A percentile compares a stretch with the other conserved stretches of the same genome.
These are phyloP conservation scores for Russula dissimulans DNA, from an alignment of 768 basidiomycete genomes.

Conservation along the genomic window DNA sequence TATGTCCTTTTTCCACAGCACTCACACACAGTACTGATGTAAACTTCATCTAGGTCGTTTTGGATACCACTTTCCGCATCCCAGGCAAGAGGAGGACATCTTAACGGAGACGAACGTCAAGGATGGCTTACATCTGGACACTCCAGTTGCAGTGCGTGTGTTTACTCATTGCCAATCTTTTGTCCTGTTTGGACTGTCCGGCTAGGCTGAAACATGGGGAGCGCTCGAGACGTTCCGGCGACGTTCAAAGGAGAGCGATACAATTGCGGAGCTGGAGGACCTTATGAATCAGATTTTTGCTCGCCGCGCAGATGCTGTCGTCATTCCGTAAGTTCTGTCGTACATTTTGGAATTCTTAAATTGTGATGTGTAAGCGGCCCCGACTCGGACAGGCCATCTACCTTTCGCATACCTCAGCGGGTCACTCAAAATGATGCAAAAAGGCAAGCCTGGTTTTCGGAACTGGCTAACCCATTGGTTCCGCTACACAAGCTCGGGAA, in stretches of 20 bases:
- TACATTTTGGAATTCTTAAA: not conserved
- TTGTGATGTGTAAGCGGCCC: not conserved
- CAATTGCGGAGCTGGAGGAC: slow-evolving; percentile 54
- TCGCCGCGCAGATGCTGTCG: slow-evolving; percentile 45
- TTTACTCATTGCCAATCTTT: not conserved
- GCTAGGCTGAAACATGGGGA: slow-evolving; percentile 55
- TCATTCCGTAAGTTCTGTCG: slow-evolving; percentile 49
- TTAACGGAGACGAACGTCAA: slow-evolving; percentile 57
- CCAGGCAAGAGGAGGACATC: slow-evolving; percentile 66
- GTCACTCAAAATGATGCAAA: slow-evolving; percentile 75
- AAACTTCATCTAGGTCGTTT: slow-evolving; percentile 45
- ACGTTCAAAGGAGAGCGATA: slow-evolving; percentile 41
- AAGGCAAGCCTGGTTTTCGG: slow-evolving; percentile 74
- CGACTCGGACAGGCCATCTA: slow-evolving; percentile 37
- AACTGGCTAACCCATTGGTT: slow-evolving; percentile 71
- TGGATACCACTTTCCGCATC: slow-evolving; percentile 68
- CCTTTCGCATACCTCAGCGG: slow-evolving; percentile 74
- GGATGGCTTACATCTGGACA: slow-evolving; percentile 48
- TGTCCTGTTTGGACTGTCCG: not conserved
- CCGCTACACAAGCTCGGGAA: slow-evolving; percentile 76
- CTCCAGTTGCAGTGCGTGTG: slow-evolving; percentile 49
- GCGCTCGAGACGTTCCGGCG: slow-evolving; percentile 45
- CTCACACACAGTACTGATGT: not conserved
- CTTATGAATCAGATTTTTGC: slow-evolving; percentile 70
- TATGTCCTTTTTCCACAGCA: not conserved